phyloP scores from a whole-genome alignment of 805 yeast species.

The Cyberlindnera euphorbiae region DNA sequence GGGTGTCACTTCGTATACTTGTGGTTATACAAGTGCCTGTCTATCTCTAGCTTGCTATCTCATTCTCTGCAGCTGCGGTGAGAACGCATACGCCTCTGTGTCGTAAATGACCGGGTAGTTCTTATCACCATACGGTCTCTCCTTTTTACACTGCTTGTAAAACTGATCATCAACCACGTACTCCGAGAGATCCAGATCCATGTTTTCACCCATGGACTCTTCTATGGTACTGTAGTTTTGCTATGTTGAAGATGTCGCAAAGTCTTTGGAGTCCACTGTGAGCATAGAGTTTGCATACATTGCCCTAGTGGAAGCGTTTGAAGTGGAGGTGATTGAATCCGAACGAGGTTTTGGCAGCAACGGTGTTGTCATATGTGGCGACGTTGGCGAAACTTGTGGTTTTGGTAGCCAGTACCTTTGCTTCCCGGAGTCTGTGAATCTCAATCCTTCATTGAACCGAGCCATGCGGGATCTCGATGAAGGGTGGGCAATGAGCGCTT shows the following conservation, averaged over 20 bases:
- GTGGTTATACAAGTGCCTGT: slow-evolving; percentile 3
- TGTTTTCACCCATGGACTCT: slow-evolving; percentile 6
- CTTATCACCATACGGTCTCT: slow-evolving; percentile 33
- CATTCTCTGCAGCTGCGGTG: slow-evolving; percentile 24
- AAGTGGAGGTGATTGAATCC: slow-evolving; percentile 20
- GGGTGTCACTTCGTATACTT: too few relatives aligned
- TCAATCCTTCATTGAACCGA: slow-evolving; percentile 74
- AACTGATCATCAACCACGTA: slow-evolving; percentile 32
- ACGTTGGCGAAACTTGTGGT: background rate
- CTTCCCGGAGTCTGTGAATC: slow-evolving; percentile 76
- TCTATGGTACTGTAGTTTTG: slow-evolving; percentile 11
- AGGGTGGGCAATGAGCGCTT: slow-evolving; percentile 64
- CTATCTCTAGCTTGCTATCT: slow-evolving; percentile 20
- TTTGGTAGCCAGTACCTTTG: slow-evolving; percentile 67
- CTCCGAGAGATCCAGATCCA: slow-evolving; percentile 20
- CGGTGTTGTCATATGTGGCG: slow-evolving; percentile 16
- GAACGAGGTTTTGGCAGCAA: slow-evolving; percentile 15
- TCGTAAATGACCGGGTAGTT: slow-evolving; percentile 39
- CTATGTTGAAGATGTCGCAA: slow-evolving; percentile 3
- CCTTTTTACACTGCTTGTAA: slow-evolving; percentile 30
- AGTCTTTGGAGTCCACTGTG: slow-evolving; percentile 17
- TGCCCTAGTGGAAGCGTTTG: slow-evolving; percentile 23
- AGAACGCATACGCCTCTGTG: slow-evolving; percentile 24
- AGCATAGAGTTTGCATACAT: slow-evolving; percentile 22
- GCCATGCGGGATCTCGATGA: slow-evolving; percentile 58